Evolutionary conservation across 192 early-diverging fungal genomes (phyloP).

Genomic region (Cetraspora pellucida): DNA sequence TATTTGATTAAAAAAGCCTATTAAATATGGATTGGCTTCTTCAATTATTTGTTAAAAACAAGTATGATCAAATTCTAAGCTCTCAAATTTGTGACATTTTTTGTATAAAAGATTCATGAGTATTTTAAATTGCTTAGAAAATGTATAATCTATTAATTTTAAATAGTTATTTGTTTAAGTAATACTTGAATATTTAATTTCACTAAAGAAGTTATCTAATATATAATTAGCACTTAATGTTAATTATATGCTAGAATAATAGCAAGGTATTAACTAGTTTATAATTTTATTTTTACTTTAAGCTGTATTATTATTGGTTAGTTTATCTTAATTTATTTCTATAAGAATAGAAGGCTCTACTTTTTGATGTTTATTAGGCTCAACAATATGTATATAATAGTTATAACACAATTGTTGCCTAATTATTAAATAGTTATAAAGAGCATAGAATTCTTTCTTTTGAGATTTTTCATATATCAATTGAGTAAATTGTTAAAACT

Average conservation of each 20-base stretch:
- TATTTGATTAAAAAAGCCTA: background rate
- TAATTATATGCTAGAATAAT: background rate
- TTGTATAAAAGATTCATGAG: background rate
- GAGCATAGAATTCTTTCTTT: background rate
- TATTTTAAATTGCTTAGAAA: background rate
- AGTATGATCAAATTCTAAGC: background rate
- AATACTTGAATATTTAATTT: background rate
- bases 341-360: background rate
- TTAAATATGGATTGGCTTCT: background rate
- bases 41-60: background rate
- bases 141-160: background rate
- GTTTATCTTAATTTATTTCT: background rate
- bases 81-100: background rate
- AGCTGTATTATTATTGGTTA: too few relatives aligned
- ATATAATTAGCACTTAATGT: background rate
- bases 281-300: too few relatives aligned
- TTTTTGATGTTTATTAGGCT: background rate
- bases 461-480: slow-evolving; percentile 3
- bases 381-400: slow-evolving; percentile 17
- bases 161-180: too few relatives aligned
- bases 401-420: slow-evolving; percentile 16
- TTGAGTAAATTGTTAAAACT: background rate
- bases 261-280: too few relatives aligned
- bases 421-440: background rate
- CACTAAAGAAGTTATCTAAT: background rate